These are phyloP conservation scores for Globisporangium takayamanum DNA, from an alignment of 352 stramenopile species.

Conservation along the genomic window DNA sequence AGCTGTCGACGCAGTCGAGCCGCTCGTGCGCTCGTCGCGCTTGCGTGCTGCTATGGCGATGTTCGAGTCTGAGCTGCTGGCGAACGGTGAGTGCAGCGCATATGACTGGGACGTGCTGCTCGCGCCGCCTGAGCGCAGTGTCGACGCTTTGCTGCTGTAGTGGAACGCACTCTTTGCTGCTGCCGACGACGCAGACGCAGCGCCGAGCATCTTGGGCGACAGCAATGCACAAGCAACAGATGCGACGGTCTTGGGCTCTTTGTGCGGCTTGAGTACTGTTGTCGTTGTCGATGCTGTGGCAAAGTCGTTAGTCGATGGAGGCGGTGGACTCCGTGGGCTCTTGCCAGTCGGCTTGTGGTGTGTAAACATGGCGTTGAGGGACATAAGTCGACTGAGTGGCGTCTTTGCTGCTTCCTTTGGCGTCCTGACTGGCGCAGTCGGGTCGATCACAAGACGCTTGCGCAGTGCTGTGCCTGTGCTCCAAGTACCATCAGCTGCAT, in stretches of 20 bases:
- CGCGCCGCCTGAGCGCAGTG: neutral
- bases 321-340: conserved; percentile 22
- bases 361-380: conserved; percentile 27
- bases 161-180: conserved; percentile 11
- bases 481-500: neutral
- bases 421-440: conserved; percentile 1
- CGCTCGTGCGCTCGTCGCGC: conserved; percentile 7
- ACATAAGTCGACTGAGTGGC: conserved; percentile 16
- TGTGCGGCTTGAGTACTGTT: neutral
- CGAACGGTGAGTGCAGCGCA: conserved; percentile 2
- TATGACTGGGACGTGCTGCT: conserved; percentile 1
- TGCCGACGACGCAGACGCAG: neutral
- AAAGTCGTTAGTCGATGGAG: conserved; percentile 1
- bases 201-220: conserved; percentile 5
- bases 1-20: conserved; percentile 1
- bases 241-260: conserved; percentile 8
- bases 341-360: conserved; percentile 26
- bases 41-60: conserved; percentile 1
- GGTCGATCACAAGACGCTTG: conserved; percentile 28
- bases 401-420: conserved; percentile 12
- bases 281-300: neutral
- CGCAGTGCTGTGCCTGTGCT: conserved; percentile 8
- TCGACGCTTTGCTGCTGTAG: conserved; percentile 1
- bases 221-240: conserved; percentile 6
- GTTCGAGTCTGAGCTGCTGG: conserved; percentile 4